Conservation (phyloP, 1,284 basidiomycete genomes). For the Malassezia japonica region DNA sequence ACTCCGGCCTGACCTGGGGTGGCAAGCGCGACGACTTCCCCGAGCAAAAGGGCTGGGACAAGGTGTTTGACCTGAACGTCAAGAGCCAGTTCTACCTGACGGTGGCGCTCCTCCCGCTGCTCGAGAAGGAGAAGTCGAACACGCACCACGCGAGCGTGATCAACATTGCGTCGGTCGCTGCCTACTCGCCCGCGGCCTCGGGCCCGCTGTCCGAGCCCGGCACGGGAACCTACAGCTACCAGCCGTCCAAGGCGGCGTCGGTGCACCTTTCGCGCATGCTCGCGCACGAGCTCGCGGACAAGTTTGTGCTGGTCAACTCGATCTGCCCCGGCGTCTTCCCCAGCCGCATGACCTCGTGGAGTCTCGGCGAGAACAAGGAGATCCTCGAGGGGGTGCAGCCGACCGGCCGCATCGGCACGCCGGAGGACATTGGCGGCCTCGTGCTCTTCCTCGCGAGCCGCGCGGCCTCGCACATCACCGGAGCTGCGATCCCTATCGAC, state of each 20-base stretch:
- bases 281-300: conserved; percentile 60
- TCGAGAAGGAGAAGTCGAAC: conserved; percentile 36
- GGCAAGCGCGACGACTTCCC: conserved; percentile 64
- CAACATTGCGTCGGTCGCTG: conserved; percentile 67
- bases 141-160: conserved; percentile 58
- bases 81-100: conserved; percentile 48
- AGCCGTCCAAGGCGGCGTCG: conserved; percentile 61
- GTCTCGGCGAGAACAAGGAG: conserved; percentile 54
- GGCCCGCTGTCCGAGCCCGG: conserved; percentile 56
- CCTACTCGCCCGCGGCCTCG: conserved; percentile 55
- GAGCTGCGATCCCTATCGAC: conserved; percentile 60
- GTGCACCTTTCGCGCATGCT: conserved; percentile 71
- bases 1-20: conserved; percentile 61
- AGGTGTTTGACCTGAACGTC: conserved; percentile 43
- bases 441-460: conserved; percentile 64
- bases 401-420: conserved; percentile 56
- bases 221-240: conserved; percentile 65
- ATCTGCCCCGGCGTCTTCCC: conserved; percentile 71
- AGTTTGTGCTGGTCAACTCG: conserved; percentile 60
- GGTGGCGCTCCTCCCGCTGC: conserved; percentile 39
- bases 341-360: conserved; percentile 75
- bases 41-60: conserved; percentile 63
- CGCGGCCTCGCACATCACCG: conserved; percentile 64
- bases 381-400: conserved; percentile 38
- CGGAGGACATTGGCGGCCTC: conserved; percentile 66